These are phyloP conservation scores for Yamadazyma taylorii DNA, from an alignment of 1,139 yeast genomes.

Conservation along the genomic window DNA sequence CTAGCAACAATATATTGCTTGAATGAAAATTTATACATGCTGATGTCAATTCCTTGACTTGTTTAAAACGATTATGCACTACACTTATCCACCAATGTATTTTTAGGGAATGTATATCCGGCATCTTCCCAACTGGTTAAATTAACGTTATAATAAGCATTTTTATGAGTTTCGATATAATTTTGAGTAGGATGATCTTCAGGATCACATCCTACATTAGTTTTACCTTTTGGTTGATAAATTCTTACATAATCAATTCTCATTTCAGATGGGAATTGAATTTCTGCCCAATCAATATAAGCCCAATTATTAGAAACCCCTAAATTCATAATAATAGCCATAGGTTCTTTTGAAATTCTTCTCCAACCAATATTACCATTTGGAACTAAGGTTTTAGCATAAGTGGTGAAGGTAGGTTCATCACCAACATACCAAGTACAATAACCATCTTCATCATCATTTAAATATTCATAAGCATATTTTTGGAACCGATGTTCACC, in stretches of 20 bases:
- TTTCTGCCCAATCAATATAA: constrained; percentile 72
- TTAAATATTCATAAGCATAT: constrained; percentile 75
- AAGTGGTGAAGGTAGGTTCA: constrained; percentile 61
- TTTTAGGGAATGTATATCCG: constrained; percentile 65
- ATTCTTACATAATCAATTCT: constrained; percentile 74
- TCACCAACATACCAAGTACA: constrained; percentile 81
- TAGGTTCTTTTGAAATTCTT: constrained; percentile 77
- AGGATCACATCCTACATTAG: constrained; percentile 74
- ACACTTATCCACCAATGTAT: constrained; percentile 23
- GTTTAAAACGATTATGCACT: no score
- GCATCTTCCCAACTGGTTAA: constrained; percentile 65
- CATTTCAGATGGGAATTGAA: constrained; percentile 67
- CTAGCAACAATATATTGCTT: no score
- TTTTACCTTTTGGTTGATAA: constrained; percentile 63
- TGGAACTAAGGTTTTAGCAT: constrained; percentile 67
- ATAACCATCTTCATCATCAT: constrained; percentile 68
- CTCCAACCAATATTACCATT: constrained; percentile 84
- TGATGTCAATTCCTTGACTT: no score
- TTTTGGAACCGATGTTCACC: constrained; percentile 56
- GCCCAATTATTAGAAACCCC: constrained; percentile 85
- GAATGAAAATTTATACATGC: constrained; percentile 1
- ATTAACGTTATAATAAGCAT: constrained; percentile 64
- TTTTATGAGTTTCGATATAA: constrained; percentile 63
- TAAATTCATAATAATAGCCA: constrained; percentile 74
- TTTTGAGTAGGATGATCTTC: constrained; percentile 67